Evolutionary conservation across 164 flowering plant species (phyloP).

Genomic region (Pachysandra terminalis): DNA sequence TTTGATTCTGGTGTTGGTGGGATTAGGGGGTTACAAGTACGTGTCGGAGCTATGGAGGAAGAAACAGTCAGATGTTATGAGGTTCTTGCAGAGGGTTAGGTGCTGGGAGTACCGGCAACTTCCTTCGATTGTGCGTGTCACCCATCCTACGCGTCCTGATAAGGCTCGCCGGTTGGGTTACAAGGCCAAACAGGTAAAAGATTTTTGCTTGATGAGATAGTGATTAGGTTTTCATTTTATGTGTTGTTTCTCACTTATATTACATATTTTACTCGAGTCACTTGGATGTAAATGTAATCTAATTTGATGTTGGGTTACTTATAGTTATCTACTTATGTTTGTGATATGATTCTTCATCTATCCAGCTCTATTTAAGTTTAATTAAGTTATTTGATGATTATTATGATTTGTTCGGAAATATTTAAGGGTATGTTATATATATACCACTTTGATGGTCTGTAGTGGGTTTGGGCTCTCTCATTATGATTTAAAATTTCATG

Average conservation of each 20-base stretch:
- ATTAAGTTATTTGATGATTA: too few species aligned
- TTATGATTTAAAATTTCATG: too few species aligned
- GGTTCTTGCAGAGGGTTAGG: conserved; percentile 74
- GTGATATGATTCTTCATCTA: too few species aligned
- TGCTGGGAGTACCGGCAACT: conserved; percentile 76
- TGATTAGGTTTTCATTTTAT: neutral
- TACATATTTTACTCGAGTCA: too few species aligned
- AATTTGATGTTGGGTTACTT: too few species aligned
- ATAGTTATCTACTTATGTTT: too few species aligned
- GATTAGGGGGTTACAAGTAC: conserved; percentile 65
- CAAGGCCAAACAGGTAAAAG: conserved; percentile 51
- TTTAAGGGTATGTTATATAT: too few species aligned
- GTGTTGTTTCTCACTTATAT: neutral
- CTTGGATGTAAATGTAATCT: too few species aligned
- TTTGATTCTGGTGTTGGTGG: conserved; percentile 7
- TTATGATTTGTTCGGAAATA: too few species aligned
- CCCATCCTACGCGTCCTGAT: conserved; percentile 45
- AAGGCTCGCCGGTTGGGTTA: conserved; percentile 48
- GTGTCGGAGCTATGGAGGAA: conserved; percentile 83
- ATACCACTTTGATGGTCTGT: too few species aligned
- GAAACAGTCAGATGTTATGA: conserved; percentile 86
- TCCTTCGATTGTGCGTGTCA: conserved; percentile 46
- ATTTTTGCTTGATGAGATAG: neutral
- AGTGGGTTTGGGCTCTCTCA: too few species aligned
- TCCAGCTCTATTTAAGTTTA: too few species aligned